Evolutionary conservation across 2,329 filamentous ascomycete species (phyloP).

Genomic region (Epichloe sibirici): DNA sequence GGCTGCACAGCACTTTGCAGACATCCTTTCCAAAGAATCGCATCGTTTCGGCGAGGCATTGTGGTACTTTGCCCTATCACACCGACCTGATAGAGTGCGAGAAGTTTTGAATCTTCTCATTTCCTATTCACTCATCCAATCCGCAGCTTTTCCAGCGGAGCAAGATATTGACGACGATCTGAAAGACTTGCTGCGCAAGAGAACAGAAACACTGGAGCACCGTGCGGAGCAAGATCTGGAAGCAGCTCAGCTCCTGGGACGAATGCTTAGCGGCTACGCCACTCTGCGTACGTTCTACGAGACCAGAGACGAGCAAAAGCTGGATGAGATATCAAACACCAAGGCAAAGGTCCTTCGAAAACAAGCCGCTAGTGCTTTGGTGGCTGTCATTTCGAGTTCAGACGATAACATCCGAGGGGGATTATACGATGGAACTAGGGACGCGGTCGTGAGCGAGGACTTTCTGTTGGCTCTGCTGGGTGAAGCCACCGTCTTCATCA

Average conservation of each 20-base stretch:
- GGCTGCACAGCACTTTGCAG: slow-evolving; percentile 51
- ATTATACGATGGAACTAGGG: slow-evolving; percentile 67
- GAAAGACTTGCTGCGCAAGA: slow-evolving; percentile 54
- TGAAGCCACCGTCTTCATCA: slow-evolving; percentile 68
- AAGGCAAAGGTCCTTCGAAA: slow-evolving; percentile 49
- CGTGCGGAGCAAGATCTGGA: slow-evolving; percentile 66
- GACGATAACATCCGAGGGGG: slow-evolving; percentile 87
- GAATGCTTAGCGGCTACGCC: slow-evolving; percentile 82
- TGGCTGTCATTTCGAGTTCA: slow-evolving; percentile 75
- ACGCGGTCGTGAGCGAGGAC: slow-evolving; percentile 79
- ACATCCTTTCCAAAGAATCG: slow-evolving; percentile 58
- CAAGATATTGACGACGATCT: slow-evolving; percentile 64
- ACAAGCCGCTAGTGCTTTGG: slow-evolving; percentile 59
- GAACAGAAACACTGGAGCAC: slow-evolving; percentile 57
- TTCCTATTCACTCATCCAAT: slow-evolving; percentile 77
- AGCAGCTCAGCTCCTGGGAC: slow-evolving; percentile 72
- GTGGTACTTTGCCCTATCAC: slow-evolving; percentile 82
- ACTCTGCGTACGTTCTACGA: slow-evolving; percentile 85
- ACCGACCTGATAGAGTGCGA: slow-evolving; percentile 65
- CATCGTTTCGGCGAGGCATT: slow-evolving; percentile 76
- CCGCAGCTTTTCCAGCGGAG: slow-evolving; percentile 62
- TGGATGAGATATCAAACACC: slow-evolving; percentile 17
- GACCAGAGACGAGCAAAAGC: slow-evolving; percentile 49
- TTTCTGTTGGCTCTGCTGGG: slow-evolving; percentile 74
- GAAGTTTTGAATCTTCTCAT: slow-evolving; percentile 79